Evolutionary conservation across 805 yeast genomes (phyloP).

Genomic region (Wickerhamiella parazyma): DNA sequence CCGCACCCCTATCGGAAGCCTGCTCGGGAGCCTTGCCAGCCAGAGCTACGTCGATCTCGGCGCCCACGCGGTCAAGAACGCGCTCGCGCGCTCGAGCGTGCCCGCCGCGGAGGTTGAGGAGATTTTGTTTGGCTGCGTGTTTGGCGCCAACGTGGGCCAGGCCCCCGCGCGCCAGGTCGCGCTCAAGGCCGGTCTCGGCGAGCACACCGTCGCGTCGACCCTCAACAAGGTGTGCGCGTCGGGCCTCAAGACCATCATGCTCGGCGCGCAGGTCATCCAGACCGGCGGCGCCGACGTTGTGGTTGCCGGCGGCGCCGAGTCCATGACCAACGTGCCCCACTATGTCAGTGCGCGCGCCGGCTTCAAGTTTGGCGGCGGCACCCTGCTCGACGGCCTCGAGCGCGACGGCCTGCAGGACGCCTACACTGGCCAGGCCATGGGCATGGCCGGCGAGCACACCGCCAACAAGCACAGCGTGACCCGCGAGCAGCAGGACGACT

Average conservation of each 20-base stretch:
- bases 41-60: slow-evolving; percentile 77
- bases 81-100: slow-evolving; percentile 17
- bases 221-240: slow-evolving; percentile 96
- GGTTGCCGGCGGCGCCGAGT: slow-evolving; percentile 95
- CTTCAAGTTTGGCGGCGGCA: slow-evolving; percentile 73
- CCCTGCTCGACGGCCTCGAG: slow-evolving; percentile 74
- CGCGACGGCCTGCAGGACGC: slow-evolving; percentile 92
- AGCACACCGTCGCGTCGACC: slow-evolving; percentile 72
- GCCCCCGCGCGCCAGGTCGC: slow-evolving; percentile 98
- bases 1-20: slow-evolving; percentile 93
- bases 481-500: slow-evolving; percentile 81
- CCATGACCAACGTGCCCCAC: slow-evolving; percentile 93
- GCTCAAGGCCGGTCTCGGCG: slow-evolving; percentile 71
- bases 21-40: slow-evolving; percentile 71
- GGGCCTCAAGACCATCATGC: slow-evolving; percentile 80
- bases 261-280: slow-evolving; percentile 80
- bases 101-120: slow-evolving; percentile 57
- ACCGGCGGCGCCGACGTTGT: slow-evolving; percentile 86
- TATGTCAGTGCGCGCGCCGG: slow-evolving; percentile 84
- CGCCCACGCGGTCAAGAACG: slow-evolving; percentile 65
- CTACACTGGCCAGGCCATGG: slow-evolving; percentile 81
- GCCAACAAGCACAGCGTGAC: slow-evolving; percentile 66
- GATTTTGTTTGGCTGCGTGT: slow-evolving; percentile 81
- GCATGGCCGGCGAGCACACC: slow-evolving; percentile 94
- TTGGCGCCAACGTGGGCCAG: slow-evolving; percentile 90